Base-by-base conservation (phyloP, 768 basidiomycete genomes). In the Leccinum variicolor region DNA sequence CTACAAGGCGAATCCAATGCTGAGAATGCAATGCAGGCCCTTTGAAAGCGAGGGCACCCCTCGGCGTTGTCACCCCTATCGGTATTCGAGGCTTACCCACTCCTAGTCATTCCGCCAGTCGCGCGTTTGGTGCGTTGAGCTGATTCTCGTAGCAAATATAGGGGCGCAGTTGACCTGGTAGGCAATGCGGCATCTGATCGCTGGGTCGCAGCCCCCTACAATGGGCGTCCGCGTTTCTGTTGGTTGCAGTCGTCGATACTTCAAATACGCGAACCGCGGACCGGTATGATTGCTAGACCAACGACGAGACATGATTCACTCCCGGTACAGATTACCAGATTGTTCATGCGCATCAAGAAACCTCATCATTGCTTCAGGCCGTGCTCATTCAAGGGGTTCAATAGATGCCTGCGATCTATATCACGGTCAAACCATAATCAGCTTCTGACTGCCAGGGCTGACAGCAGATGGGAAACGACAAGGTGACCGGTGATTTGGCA, bases 1-100 rank as follows among this genome's bases (percentile, higher is more conserved):
- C 54, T 26, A 39, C 64, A 33, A 41, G 41, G 49, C 48, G 14
- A 36, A 45, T 26, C 19, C 56, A 58, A 50, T 17, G 53, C 55
- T 48, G 23, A 9, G 9, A 39, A 54, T n/a, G 54, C 41, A 55
- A 61, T 15, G 9, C 48, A 43, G 14, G 9, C 39, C 41, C 50
- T 33, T 33, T 13, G 31, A 45, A 17, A 52, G 29, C 29, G 46
- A 57, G 52, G 36, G n/a, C 28, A n/a, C 29, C 28, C 54, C 17
- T 39, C 29, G 6, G 51, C 53, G 41, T 39, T 25, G 17, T 53
- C 34, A 21, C 52, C 34, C 25, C 29, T 19, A 28, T 55, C 14
- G 10, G 26, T 33, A 15, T 17, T 23, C 29, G 29, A 26, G 23
- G 41, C 25, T 26, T 41, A 7, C 33, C 48, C 33, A 45, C 34